phyloP scores from a whole-genome alignment of 441 rosid genomes.

The Daphne laureola region DNA sequence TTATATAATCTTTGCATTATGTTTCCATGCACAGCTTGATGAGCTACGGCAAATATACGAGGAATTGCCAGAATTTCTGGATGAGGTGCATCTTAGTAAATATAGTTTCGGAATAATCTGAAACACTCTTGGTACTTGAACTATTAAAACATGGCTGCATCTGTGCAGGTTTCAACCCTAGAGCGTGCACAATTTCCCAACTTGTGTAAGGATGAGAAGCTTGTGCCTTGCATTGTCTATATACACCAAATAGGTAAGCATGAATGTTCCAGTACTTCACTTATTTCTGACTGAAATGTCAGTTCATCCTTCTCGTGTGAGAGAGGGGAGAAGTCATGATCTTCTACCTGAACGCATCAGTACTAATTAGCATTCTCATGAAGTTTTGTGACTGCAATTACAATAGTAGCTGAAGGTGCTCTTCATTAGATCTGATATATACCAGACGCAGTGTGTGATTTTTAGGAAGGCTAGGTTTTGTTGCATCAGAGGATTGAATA shows the following conservation, averaged over 20 bases:
- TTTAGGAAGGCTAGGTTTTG: too few relatives aligned
- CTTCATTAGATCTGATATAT: too few relatives aligned
- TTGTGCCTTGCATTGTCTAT: slow-evolving; percentile 65
- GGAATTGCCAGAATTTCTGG: slow-evolving; percentile 85
- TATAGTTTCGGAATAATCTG: slow-evolving; percentile 6
- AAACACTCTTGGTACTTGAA: background rate
- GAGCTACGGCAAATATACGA: slow-evolving; percentile 95
- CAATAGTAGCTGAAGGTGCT: too few relatives aligned
- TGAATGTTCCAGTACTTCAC: slow-evolving; percentile 4
- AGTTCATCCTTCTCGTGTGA: too few relatives aligned
- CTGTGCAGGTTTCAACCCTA: slow-evolving; percentile 58
- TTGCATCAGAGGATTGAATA: too few relatives aligned
- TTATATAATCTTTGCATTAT: slow-evolving; percentile 10
- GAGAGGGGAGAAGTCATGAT: too few relatives aligned
- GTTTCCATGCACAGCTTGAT: slow-evolving; percentile 52
- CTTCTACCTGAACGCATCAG: too few relatives aligned
- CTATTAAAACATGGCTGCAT: slow-evolving; percentile 16
- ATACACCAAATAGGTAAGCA: slow-evolving; percentile 86
- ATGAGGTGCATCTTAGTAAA: slow-evolving; percentile 45
- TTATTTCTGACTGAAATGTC: too few relatives aligned
- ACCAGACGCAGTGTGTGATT: too few relatives aligned
- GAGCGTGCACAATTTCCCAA: slow-evolving; percentile 71
- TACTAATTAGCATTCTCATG: too few relatives aligned
- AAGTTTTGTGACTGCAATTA: too few relatives aligned
- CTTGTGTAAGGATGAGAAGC: slow-evolving; percentile 34